Conservation (phyloP, 192 early-diverging fungal genomes). For the Chytriomyces sp. region DNA sequence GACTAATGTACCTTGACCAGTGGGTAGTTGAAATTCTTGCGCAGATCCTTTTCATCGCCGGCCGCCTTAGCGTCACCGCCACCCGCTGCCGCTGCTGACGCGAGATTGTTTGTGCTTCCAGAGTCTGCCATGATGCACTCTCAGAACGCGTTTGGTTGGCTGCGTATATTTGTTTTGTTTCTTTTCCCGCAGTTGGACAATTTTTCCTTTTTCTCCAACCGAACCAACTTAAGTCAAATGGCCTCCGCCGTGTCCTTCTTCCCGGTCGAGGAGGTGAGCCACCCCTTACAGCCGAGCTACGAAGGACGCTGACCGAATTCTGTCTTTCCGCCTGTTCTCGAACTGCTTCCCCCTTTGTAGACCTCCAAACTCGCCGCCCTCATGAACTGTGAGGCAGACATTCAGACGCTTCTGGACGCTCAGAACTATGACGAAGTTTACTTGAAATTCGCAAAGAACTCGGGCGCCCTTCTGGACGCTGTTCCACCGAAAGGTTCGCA, state of each 20-base stretch:
- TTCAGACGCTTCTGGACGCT: slow-evolving; percentile 59
- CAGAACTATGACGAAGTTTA: slow-evolving; percentile 66
- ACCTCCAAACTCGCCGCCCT: slow-evolving; percentile 74
- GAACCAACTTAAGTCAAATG: background rate
- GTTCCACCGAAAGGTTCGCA: slow-evolving; percentile 60
- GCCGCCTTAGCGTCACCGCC: slow-evolving; percentile 39
- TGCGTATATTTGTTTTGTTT: slow-evolving; percentile 20
- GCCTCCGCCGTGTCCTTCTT: slow-evolving; percentile 42
- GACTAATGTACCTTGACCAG: slow-evolving; percentile 56
- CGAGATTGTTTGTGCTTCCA: slow-evolving; percentile 55
- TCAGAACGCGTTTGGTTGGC: slow-evolving; percentile 1
- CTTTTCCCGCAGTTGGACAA: background rate
- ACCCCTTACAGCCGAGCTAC: no score
- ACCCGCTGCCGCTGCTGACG: slow-evolving; percentile 38
- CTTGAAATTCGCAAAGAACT: slow-evolving; percentile 60
- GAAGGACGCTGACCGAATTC: no score
- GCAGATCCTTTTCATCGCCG: slow-evolving; percentile 57
- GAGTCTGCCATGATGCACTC: slow-evolving; percentile 49
- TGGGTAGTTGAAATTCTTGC: slow-evolving; percentile 65
- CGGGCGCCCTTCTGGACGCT: slow-evolving; percentile 58
- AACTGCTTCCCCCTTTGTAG: slow-evolving; percentile 39
- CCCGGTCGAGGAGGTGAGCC: slow-evolving; percentile 33
- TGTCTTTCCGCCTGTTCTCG: background rate
- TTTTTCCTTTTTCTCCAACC: background rate
- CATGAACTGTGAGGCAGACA: slow-evolving; percentile 59